Evolutionary conservation across 306 rosid genomes (phyloP).

Genomic region (Prunus dulcis): DNA sequence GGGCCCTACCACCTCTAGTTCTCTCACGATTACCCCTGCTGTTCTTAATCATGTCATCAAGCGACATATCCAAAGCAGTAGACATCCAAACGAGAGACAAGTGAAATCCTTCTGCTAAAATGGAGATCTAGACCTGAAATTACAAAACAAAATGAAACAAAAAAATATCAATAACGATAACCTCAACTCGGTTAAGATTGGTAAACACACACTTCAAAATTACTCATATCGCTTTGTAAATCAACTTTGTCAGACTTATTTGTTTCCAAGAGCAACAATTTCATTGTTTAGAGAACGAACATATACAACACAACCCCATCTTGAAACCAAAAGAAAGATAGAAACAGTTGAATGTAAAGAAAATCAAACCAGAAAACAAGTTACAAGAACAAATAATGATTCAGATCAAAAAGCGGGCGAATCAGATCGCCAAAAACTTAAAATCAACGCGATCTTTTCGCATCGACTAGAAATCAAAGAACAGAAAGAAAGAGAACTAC

Average conservation of each 20-base stretch:
- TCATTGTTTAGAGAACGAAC: neutral
- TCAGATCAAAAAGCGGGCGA: neutral
- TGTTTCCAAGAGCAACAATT: neutral
- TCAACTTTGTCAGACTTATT: neutral
- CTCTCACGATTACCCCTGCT: slow-evolving; percentile 66
- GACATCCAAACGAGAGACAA: slow-evolving; percentile 42
- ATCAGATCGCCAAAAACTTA: slow-evolving; percentile 7
- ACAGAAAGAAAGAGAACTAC: neutral
- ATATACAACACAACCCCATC: neutral
- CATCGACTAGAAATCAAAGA: neutral
- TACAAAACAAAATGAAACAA: neutral
- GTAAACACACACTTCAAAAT: neutral
- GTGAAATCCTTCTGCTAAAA: neutral
- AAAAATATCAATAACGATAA: neutral
- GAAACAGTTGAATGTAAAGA: neutral
- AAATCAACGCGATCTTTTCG: neutral
- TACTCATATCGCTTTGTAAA: neutral
- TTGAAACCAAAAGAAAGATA: neutral
- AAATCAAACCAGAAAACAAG: neutral
- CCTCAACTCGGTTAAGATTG: neutral
- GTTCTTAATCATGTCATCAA: slow-evolving; percentile 80
- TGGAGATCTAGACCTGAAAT: slow-evolving; percentile 14
- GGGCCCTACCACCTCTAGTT: slow-evolving; percentile 69
- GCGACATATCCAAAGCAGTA: slow-evolving; percentile 85
- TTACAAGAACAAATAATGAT: neutral